A percentile compares a stretch with the other conserved stretches of the same genome.
Conservation (phyloP, 352 stramenopile genomes). For the Phytopythium sindhum region DNA sequence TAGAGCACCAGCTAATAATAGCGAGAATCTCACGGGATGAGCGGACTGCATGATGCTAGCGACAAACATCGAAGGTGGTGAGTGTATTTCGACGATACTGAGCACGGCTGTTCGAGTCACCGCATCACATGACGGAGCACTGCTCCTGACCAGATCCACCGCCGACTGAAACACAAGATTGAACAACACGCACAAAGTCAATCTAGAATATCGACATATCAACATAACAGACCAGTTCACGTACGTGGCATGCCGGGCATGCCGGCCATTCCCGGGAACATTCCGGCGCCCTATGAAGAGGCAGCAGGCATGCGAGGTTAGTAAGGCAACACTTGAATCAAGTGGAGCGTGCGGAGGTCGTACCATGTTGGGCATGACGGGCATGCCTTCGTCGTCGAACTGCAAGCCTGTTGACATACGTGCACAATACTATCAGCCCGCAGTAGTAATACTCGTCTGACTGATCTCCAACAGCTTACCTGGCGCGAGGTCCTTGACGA, state of each 20-base stretch:
- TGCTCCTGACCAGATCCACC: conserved; percentile 63
- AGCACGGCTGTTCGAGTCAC: neutral
- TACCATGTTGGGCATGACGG: conserved; percentile 94
- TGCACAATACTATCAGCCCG: neutral
- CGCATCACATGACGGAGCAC: conserved; percentile 64
- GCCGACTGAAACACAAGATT: conserved; percentile 29
- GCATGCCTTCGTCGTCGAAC: conserved; percentile 96
- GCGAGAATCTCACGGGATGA: neutral
- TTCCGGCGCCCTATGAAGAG: conserved; percentile 45
- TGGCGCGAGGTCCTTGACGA: conserved; percentile 98
- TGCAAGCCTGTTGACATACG: conserved; percentile 71
- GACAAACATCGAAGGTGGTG: neutral
- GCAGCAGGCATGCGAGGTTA: conserved; percentile 1
- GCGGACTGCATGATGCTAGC: neutral
- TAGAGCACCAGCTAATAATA: neutral
- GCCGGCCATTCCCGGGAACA: conserved; percentile 82
- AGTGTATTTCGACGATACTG: conserved; percentile 3
- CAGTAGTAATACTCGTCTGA: neutral
- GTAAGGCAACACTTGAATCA: neutral
- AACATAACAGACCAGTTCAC: conserved; percentile 10
- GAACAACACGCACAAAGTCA: conserved; percentile 3
- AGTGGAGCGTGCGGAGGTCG: neutral
- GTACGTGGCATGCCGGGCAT: conserved; percentile 77
- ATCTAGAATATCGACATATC: neutral
- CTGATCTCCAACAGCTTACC: conserved; percentile 22